Evolutionary conservation across 352 stramenopile species (phyloP).

Genomic region (Globisporangium acanthophoron): DNA sequence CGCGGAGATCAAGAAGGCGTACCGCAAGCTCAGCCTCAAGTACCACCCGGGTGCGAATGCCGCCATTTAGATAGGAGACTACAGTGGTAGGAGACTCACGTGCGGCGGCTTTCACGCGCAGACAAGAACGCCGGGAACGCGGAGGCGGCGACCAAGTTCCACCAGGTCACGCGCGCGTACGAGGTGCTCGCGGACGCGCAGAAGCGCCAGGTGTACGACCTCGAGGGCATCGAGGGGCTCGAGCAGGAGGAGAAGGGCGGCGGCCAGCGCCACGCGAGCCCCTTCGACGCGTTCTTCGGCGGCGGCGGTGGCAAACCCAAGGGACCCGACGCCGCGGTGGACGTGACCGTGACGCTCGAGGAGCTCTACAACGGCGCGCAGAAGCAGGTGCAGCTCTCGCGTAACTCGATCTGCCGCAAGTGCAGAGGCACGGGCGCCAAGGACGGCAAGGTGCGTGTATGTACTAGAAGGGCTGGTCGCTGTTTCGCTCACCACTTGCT

Average conservation of each 20-base stretch:
- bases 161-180: constrained; percentile 88
- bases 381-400: constrained; percentile 62
- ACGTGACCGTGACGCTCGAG: constrained; percentile 76
- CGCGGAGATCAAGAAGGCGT: constrained; percentile 94
- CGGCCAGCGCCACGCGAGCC: constrained; percentile 35
- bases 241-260: constrained; percentile 60
- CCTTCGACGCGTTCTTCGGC: constrained; percentile 77
- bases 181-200: constrained; percentile 88
- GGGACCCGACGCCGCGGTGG: constrained; percentile 70
- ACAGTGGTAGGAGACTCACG: too few species aligned
- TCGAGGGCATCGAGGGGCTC: constrained; percentile 88
- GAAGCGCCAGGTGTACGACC: constrained; percentile 89
- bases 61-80: too few species aligned
- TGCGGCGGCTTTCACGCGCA: not conserved
- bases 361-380: constrained; percentile 82
- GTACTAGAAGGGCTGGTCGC: too few species aligned
- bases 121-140: constrained; percentile 86
- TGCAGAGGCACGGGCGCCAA: constrained; percentile 79
- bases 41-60: constrained; percentile 85
- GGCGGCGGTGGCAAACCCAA: constrained; percentile 54
- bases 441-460: constrained; percentile 51
- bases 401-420: constrained; percentile 83
- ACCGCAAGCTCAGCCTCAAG: constrained; percentile 93
- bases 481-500: too few species aligned
- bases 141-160: constrained; percentile 84